Evolutionary conservation across 1,284 basidiomycete species (phyloP).

Genomic region (Naganishia sp.): DNA sequence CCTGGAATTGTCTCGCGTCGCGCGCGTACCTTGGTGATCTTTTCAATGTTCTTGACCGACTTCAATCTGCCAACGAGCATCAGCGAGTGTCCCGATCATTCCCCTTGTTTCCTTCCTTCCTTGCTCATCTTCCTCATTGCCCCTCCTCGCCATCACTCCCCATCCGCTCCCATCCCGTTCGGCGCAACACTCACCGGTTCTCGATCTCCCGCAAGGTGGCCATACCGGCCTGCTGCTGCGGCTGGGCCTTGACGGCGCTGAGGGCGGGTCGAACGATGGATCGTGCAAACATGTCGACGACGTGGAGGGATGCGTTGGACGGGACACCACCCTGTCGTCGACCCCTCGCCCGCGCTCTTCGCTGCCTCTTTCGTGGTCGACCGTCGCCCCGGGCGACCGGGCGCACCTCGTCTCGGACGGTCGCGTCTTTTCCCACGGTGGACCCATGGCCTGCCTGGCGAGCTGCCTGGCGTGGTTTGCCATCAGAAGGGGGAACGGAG

Average conservation of each 20-base stretch:
- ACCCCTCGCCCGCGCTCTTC: too few species aligned
- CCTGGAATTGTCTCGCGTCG: too few species aligned
- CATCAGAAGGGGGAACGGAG: too few species aligned
- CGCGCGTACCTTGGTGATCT: slow-evolving; percentile 75
- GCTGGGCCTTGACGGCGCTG: slow-evolving; percentile 59
- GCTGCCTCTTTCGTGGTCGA: too few species aligned
- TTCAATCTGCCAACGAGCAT: slow-evolving; percentile 57
- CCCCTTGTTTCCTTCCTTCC: not conserved
- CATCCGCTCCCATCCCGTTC: not conserved
- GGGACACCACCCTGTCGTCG: too few species aligned
- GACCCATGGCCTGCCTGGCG: too few species aligned
- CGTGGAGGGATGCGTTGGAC: not conserved
- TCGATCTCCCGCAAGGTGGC: slow-evolving; percentile 97
- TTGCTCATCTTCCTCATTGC: not conserved
- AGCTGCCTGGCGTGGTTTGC: too few species aligned
- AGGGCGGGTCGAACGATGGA: slow-evolving; percentile 61
- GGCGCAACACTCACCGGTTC: slow-evolving; percentile 61
- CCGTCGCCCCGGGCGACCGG: too few species aligned
- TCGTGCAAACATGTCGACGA: slow-evolving; percentile 18
- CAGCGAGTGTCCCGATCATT: too few species aligned
- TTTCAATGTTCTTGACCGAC: slow-evolving; percentile 97
- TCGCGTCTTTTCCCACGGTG: too few species aligned
- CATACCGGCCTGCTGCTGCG: slow-evolving; percentile 74
- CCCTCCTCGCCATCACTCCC: not conserved
- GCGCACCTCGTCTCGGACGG: too few species aligned